Base-by-base conservation (phyloP, 306 rosid species). In the Cyamopsis tetragonoloba region DNA sequence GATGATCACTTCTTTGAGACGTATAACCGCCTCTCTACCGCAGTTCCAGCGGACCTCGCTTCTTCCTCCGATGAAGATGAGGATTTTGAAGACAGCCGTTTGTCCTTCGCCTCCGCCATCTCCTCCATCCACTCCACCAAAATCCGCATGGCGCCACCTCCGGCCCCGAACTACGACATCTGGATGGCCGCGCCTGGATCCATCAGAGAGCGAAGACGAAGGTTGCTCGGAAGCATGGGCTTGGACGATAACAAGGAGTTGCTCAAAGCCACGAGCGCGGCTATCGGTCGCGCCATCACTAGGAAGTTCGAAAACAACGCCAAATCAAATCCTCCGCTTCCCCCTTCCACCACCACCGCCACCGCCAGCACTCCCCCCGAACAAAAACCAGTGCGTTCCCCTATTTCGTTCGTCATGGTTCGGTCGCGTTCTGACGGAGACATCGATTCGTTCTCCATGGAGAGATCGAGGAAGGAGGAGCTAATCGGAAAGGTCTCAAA, bases 141-240 rank as follows among this genome's bases (percentile, higher is more conserved):
- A 3, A 66, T 62, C 2, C 12, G 78, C 13, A 20, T 48, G 31
- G 15, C 14, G 15, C 43, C 24, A 8, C 66, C 65, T 0, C 1
- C 27, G 9, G 10, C 1, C 6, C 81, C 78, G 2, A 74, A 89
- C 62, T 89, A 92, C 17, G 80, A 89, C 59, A 27, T 89, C 13
- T 92, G 96, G 98, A 89, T 87, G 92, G 81, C 84, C 1, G 75
- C 88, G 0, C 98, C 92, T 0, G 89, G 86, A 11, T 89, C 95
- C 6, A 85, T 92, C 22, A 74, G 73, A 0, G 92, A 87, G 8
- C 86, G 98, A 1, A 57, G 96, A 7, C 55, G 49, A 13, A 73
- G 72, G 6, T 69, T 92, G 50, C 80, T 92, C 0, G 84, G 83
- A 1, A 89, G 87, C 38, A 88, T 91, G 96, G 91, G 96, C 6